Evolutionary conservation across 2,329 filamentous ascomycete species (phyloP).

Genomic region (Ustilaginoidea virens): DNA sequence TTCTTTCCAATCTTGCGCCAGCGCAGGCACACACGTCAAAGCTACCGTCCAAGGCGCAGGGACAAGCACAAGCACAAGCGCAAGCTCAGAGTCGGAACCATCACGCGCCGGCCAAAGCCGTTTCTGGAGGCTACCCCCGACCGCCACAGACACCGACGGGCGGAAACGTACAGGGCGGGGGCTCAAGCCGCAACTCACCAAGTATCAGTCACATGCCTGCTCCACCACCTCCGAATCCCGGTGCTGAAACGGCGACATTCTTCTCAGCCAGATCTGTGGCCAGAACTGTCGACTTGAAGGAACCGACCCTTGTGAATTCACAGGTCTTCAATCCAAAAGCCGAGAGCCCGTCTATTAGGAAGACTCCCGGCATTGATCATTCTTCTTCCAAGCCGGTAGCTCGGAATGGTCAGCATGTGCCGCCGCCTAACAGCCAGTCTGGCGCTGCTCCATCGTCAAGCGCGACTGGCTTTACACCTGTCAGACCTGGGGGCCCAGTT

Average conservation of each 20-base stretch:
- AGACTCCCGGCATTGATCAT: slow-evolving; percentile 79
- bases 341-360: slow-evolving; percentile 73
- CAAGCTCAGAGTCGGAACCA: slow-evolving; percentile 4
- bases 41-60: slow-evolving; percentile 5
- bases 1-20: slow-evolving; percentile 25
- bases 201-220: slow-evolving; percentile 16
- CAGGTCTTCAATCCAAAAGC: slow-evolving; percentile 57
- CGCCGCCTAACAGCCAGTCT: slow-evolving; percentile 20
- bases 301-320: slow-evolving; percentile 1
- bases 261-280: slow-evolving; percentile 6
- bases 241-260: slow-evolving; percentile 3
- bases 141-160: slow-evolving; percentile 20
- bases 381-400: slow-evolving; percentile 58
- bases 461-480: slow-evolving; percentile 14
- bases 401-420: slow-evolving; percentile 36
- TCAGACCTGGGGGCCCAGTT: slow-evolving; percentile 13
- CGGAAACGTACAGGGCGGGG: slow-evolving; percentile 9
- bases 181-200: slow-evolving; percentile 9
- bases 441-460: slow-evolving; percentile 9
- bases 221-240: slow-evolving; percentile 28
- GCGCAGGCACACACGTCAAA: slow-evolving; percentile 10
- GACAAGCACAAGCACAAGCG: slow-evolving; percentile 8
- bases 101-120: slow-evolving; percentile 5
- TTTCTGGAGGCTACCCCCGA: slow-evolving; percentile 8
- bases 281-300: slow-evolving; percentile 23